Base-by-base conservation (phyloP, 208 protist species). In the Trypanosoma mega region DNA sequence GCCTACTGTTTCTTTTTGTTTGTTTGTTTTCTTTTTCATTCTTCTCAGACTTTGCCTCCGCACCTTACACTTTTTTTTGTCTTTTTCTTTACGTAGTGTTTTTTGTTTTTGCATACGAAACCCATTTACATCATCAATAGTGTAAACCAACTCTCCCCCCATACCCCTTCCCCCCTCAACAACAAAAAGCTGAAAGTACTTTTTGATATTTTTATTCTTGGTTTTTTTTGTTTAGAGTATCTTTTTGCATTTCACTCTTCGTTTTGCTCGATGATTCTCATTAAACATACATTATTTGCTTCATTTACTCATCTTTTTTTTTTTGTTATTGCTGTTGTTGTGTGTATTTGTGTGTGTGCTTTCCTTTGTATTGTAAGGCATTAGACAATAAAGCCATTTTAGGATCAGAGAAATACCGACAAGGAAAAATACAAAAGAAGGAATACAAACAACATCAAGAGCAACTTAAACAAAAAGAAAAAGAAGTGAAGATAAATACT, bases 171-270 rank as follows among this genome's bases (percentile, higher is more conserved):
- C n/a, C n/a, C n/a, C n/a, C n/a, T n/a, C n/a, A n/a, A n/a, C n/a
- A n/a, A n/a, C n/a, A n/a, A n/a, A n/a, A n/a, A n/a, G n/a, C n/a
- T n/a, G n/a, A n/a, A n/a, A n/a, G n/a, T 55, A 33, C 4, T 43
- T 48, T 47, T 61, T 67, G 8, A 34, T 61, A 46, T 54, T 27
- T 30, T 20, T 44, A 0, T 54, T 31, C 31, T 61, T 31, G 29
- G 18, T 51, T 43, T 14, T 37, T 30, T 44, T 31, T 24, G 36
- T 33, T 41, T 76, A 62, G 11, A 60, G 49, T 51, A 36, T 41
- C 14, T 46, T 48, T 45, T 50, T 14, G 68, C 36, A 39, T 67
- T 3, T 34, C 33, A 54, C 24, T 27, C 60, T 66, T 48, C 56
- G 12, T 9, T 66, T 55, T 31, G 2, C 71, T 16, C 2, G 16